Percentiles rank a stretch among this genome's conserved stretches.
Conservation (phyloP, 2,329 filamentous ascomycete genomes). For the Ophiosphaerella narmari region DNA sequence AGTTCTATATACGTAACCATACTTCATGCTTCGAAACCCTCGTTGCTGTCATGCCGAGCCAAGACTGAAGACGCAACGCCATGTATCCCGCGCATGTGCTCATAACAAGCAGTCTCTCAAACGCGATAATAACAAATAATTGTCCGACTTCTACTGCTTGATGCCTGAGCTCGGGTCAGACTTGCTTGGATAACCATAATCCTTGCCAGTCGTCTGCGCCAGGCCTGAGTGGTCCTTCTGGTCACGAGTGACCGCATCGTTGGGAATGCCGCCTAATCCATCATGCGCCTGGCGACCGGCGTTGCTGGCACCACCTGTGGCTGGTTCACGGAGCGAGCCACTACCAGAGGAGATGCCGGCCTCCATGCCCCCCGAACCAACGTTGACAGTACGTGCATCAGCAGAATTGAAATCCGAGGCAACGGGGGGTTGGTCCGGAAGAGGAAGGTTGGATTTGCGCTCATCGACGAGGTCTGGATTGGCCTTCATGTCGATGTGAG, state of each 20-base stretch:
- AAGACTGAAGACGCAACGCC: constrained; percentile 12
- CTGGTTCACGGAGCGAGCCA: constrained; percentile 46
- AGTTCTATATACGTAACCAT: no score
- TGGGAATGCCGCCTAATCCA: constrained; percentile 59
- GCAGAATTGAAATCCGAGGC: constrained; percentile 78
- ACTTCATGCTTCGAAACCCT: no score
- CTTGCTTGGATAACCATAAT: constrained; percentile 50
- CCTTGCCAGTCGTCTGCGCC: constrained; percentile 48
- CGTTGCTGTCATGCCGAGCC: neutral
- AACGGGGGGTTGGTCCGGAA: constrained; percentile 77
- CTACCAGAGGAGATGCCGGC: constrained; percentile 55
- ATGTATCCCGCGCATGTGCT: neutral
- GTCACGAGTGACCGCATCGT: constrained; percentile 62
- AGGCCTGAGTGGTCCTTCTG: constrained; percentile 49
- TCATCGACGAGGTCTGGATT: constrained; percentile 64
- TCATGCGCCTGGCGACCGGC: constrained; percentile 69
- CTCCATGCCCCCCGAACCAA: constrained; percentile 64
- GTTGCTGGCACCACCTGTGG: constrained; percentile 58
- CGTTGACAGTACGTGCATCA: constrained; percentile 70
- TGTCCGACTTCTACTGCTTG: constrained; percentile 18
- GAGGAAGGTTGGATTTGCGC: constrained; percentile 72
- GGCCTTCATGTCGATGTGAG: constrained; percentile 31
- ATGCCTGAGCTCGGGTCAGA: constrained; percentile 43
- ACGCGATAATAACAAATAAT: neutral
- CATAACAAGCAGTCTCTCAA: constrained; percentile 7